phyloP scores from a whole-genome alignment of 139 green algal species.

The Diplosphaera chodatii region DNA sequence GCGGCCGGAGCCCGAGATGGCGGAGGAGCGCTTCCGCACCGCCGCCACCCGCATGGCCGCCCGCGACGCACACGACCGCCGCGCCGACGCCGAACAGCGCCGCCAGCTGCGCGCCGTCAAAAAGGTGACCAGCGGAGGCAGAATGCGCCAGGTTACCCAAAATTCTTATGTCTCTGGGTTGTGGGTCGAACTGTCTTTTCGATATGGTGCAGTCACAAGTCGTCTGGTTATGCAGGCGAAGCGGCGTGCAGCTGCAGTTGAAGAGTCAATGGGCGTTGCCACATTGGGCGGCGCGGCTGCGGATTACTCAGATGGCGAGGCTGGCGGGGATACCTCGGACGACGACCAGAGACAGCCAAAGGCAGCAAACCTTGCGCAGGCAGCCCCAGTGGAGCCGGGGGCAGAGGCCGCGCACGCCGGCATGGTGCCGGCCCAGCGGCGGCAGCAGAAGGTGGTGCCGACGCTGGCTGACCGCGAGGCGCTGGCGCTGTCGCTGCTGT shows the following conservation, averaged over 20 bases:
- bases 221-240: too few species aligned
- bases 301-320: too few species aligned
- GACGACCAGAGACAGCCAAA: not conserved
- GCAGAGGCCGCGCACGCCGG: conserved; percentile 30
- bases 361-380: not conserved
- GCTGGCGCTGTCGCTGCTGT: conserved; percentile 52
- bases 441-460: too few species aligned
- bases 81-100: conserved; percentile 17
- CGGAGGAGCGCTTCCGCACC: conserved; percentile 52
- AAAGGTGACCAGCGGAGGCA: conserved; percentile 19
- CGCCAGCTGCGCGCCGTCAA: conserved; percentile 38
- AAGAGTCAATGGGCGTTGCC: too few species aligned
- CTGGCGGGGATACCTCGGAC: too few species aligned
- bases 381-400: not conserved
- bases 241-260: too few species aligned
- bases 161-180: not conserved
- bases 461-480: conserved; percentile 57
- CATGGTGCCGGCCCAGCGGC: conserved; percentile 28
- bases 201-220: too few species aligned
- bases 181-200: not conserved
- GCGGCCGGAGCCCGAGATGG: conserved; percentile 31
- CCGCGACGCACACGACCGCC: conserved; percentile 32
- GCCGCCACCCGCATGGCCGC: conserved; percentile 41
- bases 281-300: too few species aligned
- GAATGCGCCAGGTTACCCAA: too few species aligned